Conservation (phyloP, 305 asterid species). For the Fraxinus sp. region DNA sequence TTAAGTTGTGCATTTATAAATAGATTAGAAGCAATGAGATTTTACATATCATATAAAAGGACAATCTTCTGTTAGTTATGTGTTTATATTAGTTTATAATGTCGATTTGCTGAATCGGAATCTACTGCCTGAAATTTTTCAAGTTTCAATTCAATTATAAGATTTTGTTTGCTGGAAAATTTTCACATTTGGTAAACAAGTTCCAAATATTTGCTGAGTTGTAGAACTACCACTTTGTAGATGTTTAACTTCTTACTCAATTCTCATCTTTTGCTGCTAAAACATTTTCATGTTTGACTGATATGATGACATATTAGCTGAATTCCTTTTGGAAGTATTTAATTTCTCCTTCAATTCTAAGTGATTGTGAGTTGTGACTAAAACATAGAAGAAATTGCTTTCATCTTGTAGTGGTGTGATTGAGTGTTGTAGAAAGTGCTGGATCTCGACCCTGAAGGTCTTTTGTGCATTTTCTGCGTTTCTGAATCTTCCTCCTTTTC, state of each 20-base stretch:
- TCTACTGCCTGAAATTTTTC: background rate
- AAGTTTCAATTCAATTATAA: background rate
- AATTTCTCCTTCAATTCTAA: background rate
- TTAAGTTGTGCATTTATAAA: background rate
- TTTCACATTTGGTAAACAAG: background rate
- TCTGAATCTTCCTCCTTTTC: background rate
- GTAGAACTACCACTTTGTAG: background rate
- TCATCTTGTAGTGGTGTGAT: background rate
- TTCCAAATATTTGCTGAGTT: background rate
- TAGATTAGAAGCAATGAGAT: background rate
- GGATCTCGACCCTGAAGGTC: background rate
- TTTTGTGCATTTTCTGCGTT: background rate
- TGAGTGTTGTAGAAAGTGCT: background rate
- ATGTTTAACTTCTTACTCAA: background rate
- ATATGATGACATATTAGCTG: too few species aligned
- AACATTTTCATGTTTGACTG: background rate
- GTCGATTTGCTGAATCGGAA: background rate
- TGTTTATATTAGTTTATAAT: background rate
- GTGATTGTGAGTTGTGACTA: background rate
- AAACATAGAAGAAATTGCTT: background rate
- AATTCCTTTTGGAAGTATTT: too few species aligned
- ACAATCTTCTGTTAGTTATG: background rate
- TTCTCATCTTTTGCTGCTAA: background rate
- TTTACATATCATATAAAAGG: background rate
- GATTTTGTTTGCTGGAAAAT: background rate